These are phyloP conservation scores for Hortiboletus campestris DNA, from an alignment of 768 basidiomycete genomes.

Conservation along the genomic window DNA sequence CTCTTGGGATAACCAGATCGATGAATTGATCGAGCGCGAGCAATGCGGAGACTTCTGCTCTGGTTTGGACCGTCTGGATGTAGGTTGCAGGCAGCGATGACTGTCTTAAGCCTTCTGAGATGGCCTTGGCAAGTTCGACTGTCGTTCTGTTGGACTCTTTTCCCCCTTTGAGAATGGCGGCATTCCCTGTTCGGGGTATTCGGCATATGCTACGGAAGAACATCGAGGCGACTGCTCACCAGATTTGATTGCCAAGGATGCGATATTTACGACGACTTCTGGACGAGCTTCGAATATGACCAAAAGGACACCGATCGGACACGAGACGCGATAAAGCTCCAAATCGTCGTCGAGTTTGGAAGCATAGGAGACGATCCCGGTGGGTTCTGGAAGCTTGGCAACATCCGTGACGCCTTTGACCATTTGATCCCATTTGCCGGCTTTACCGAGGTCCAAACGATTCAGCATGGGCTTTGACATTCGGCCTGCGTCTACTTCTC, in stretches of 20 bases:
- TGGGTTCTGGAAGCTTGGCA: constrained; percentile 81
- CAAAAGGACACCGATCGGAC: constrained; percentile 93
- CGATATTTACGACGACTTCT: constrained; percentile 97
- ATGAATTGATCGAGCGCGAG: constrained; percentile 89
- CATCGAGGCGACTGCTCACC: constrained; percentile 46
- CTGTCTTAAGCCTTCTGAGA: constrained; percentile 69
- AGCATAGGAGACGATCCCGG: constrained; percentile 83
- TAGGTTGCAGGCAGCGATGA: constrained; percentile 76
- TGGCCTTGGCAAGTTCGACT: constrained; percentile 71
- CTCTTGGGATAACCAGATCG: constrained; percentile 94
- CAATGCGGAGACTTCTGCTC: constrained; percentile 86
- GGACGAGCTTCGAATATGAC: constrained; percentile 98
- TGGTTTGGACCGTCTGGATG: constrained; percentile 89
- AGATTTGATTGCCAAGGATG: constrained; percentile 93
- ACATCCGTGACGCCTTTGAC: constrained; percentile 88
- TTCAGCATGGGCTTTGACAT: constrained; percentile 85
- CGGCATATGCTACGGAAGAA: neutral
- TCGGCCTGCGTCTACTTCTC: constrained; percentile 76
- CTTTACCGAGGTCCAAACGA: constrained; percentile 73
- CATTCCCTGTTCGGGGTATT: constrained; percentile 63
- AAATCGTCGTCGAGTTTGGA: constrained; percentile 83
- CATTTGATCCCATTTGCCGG: constrained; percentile 95
- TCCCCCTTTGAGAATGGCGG: constrained; percentile 95
- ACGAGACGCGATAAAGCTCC: constrained; percentile 90
- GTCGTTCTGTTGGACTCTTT: constrained; percentile 90